A percentile compares a stretch with the other conserved stretches of the same genome.
Evolutionary conservation across 2,329 filamentous ascomycete species (phyloP).

Genomic region (Fusarium domesticum): DNA sequence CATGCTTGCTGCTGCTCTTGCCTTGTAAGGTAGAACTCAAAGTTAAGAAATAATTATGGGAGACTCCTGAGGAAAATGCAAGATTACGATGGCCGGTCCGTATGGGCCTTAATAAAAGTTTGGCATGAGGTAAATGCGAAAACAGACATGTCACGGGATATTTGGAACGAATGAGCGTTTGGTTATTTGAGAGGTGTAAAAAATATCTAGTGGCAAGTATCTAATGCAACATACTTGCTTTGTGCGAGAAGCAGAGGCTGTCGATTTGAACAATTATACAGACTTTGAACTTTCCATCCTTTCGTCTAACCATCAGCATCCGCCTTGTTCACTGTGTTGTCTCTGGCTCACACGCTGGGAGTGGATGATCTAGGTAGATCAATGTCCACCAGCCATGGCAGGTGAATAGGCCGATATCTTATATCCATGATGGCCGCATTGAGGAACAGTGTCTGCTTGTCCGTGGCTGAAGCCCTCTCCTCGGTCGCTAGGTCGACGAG

Average conservation of each 20-base stretch:
- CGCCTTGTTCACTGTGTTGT: no score
- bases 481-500: constrained; percentile 39
- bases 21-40: constrained; percentile 34
- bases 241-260: no score
- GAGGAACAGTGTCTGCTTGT: constrained; percentile 55
- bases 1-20: constrained; percentile 31
- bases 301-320: no score
- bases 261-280: no score
- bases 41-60: not conserved
- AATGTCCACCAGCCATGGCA: constrained; percentile 53
- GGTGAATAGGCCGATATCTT: constrained; percentile 41
- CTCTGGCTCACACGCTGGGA: no score
- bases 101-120: no score
- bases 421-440: constrained; percentile 55
- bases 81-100: not conserved
- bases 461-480: constrained; percentile 31
- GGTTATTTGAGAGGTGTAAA: no score
- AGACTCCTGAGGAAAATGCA: no score
- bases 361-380: constrained; percentile 34
- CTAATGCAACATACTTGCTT: not conserved
- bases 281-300: no score
- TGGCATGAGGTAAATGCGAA: no score
- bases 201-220: not conserved
- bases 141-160: no score
- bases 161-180: no score